phyloP scores from a whole-genome alignment of 768 basidiomycete species.

The Collybia sp. region DNA sequence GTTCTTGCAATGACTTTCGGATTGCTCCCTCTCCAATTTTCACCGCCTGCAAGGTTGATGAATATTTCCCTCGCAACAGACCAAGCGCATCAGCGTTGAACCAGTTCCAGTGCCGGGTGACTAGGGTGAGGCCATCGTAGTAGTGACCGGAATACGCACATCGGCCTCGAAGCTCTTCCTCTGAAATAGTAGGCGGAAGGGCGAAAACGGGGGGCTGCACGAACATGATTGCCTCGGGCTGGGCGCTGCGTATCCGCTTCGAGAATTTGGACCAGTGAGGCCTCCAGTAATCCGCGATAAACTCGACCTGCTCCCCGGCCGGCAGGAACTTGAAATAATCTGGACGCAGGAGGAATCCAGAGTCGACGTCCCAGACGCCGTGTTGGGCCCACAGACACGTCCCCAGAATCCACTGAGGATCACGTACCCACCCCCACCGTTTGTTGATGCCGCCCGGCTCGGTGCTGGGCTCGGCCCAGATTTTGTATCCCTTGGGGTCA shows the following conservation, averaged over 20 bases:
- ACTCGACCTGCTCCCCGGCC: slow-evolving; percentile 47
- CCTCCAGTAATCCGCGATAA: slow-evolving; percentile 76
- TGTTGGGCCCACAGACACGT: slow-evolving; percentile 85
- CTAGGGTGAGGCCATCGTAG: slow-evolving; percentile 90
- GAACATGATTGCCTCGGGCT: slow-evolving; percentile 86
- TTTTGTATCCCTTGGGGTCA: slow-evolving; percentile 75
- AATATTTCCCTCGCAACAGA: slow-evolving; percentile 80
- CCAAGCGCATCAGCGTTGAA: slow-evolving; percentile 96
- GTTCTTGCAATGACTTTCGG: slow-evolving; percentile 73
- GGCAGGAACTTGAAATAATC: slow-evolving; percentile 69
- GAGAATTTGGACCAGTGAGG: slow-evolving; percentile 61
- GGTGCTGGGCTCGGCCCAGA: slow-evolving; percentile 63
- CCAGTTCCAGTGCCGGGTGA: slow-evolving; percentile 93
- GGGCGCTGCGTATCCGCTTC: slow-evolving; percentile 53
- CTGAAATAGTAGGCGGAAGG: slow-evolving; percentile 58
- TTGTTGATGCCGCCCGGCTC: slow-evolving; percentile 49
- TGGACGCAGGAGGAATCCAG: slow-evolving; percentile 60
- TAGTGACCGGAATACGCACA: slow-evolving; percentile 80
- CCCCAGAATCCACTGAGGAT: slow-evolving; percentile 66
- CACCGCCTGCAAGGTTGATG: slow-evolving; percentile 61
- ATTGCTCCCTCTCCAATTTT: slow-evolving; percentile 84
- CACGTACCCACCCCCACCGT: slow-evolving; percentile 83
- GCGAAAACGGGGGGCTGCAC: slow-evolving; percentile 90
- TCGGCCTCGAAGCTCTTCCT: slow-evolving; percentile 57
- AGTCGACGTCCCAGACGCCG: slow-evolving; percentile 81